A percentile compares a stretch with the other conserved stretches of the same genome.
Conservation (phyloP, 371 early-diverging fungal genomes). For the Blakeslea trispora region DNA sequence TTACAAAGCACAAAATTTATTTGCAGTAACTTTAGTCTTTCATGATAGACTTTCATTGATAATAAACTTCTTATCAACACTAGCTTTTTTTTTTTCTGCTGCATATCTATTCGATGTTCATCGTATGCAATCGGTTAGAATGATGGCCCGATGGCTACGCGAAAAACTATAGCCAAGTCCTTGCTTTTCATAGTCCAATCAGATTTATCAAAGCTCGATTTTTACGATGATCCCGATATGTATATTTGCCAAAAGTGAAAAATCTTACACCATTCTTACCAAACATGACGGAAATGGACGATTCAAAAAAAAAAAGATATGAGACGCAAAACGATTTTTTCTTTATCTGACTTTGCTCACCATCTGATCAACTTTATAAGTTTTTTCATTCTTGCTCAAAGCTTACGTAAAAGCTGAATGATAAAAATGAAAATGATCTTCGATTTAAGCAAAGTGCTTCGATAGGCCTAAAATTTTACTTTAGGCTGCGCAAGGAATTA, state of each 20-base stretch:
- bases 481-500: too few relatives aligned
- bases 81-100: background rate
- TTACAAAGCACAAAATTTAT: background rate
- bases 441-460: too few relatives aligned
- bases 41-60: background rate
- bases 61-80: background rate
- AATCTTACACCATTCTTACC: slow-evolving; percentile 11
- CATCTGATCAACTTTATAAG: too few relatives aligned
- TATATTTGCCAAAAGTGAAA: background rate
- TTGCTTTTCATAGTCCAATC: slow-evolving; percentile 2
- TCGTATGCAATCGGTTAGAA: too few relatives aligned
- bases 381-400: too few relatives aligned
- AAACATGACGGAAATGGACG: slow-evolving; percentile 3
- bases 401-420: too few relatives aligned
- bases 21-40: background rate
- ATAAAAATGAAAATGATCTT: too few relatives aligned
- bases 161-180: slow-evolving; percentile 1
- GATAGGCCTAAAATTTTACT: too few relatives aligned
- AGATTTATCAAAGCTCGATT: slow-evolving; percentile 5
- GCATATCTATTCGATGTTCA: background rate
- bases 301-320: too few relatives aligned
- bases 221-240: slow-evolving; percentile 11
- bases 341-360: too few relatives aligned
- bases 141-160: slow-evolving; percentile 4
- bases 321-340: too few relatives aligned